Conservation (phyloP, 768 basidiomycete genomes). For the Boletus fagicola region DNA sequence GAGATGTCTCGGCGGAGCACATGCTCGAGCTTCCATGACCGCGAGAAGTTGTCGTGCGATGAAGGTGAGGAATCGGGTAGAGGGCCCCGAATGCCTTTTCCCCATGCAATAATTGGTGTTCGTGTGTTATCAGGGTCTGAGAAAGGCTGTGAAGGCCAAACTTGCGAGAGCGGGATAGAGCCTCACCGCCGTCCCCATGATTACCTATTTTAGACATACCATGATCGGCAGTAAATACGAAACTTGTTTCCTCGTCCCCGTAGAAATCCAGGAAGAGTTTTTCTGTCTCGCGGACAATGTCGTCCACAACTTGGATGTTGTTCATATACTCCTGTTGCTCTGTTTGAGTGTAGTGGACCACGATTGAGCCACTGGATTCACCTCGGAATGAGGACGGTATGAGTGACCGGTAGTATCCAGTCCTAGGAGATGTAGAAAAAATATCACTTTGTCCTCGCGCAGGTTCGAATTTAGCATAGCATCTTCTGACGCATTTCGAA, state of each 20-base stretch:
- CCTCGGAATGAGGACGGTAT: slow-evolving; percentile 78
- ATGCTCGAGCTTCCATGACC: slow-evolving; percentile 57
- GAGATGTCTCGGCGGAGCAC: slow-evolving; percentile 71
- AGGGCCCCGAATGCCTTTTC: slow-evolving; percentile 72
- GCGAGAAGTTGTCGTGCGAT: slow-evolving; percentile 71
- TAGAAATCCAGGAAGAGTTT: slow-evolving; percentile 62
- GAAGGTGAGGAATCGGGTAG: slow-evolving; percentile 50
- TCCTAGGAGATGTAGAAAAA: slow-evolving; percentile 83
- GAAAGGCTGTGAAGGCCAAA: slow-evolving; percentile 4
- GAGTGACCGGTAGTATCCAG: slow-evolving; percentile 87
- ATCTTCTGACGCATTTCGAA: slow-evolving; percentile 63
- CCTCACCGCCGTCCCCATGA: slow-evolving; percentile 81
- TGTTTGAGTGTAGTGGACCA: neutral
- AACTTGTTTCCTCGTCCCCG: slow-evolving; percentile 65
- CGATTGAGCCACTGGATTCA: slow-evolving; percentile 23
- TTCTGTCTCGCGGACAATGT: slow-evolving; percentile 67
- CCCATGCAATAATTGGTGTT: slow-evolving; percentile 84
- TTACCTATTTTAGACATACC: slow-evolving; percentile 89
- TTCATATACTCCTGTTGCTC: slow-evolving; percentile 75
- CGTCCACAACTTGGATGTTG: slow-evolving; percentile 78
- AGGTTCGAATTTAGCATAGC: slow-evolving; percentile 48
- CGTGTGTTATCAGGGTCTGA: slow-evolving; percentile 85
- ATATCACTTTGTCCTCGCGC: slow-evolving; percentile 58
- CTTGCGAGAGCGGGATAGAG: neutral
- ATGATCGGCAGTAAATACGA: slow-evolving; percentile 84